A percentile compares a stretch with the other conserved stretches of the same genome.
These are phyloP conservation scores for Dalbergia cultrata DNA, from an alignment of 306 rosid genomes.

Conservation along the genomic window DNA sequence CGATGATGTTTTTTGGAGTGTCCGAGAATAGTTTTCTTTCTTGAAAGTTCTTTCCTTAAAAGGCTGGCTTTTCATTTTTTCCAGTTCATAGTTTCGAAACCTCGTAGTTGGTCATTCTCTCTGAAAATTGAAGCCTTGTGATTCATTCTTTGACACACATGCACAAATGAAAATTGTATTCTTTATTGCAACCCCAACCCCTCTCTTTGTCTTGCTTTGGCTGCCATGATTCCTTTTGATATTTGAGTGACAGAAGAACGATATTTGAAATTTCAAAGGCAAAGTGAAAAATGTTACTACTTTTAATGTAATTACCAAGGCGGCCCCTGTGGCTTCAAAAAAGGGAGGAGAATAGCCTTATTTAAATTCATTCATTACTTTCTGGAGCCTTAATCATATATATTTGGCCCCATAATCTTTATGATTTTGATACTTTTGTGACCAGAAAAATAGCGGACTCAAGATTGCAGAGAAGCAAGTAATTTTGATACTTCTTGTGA, in stretches of 20 bases:
- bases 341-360: slow-evolving; percentile 33
- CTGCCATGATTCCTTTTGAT: slow-evolving; percentile 62
- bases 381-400: slow-evolving; percentile 57
- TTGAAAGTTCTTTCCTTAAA: too few species aligned
- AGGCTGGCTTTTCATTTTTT: too few species aligned
- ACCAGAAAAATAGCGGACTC: too few species aligned
- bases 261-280: slow-evolving; percentile 62
- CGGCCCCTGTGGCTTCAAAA: slow-evolving; percentile 51
- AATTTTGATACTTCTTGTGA: slow-evolving; percentile 20
- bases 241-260: slow-evolving; percentile 48
- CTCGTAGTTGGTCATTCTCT: too few species aligned
- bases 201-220: slow-evolving; percentile 71
- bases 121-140: too few species aligned
- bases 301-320: slow-evolving; percentile 56
- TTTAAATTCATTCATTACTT: slow-evolving; percentile 49
- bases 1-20: too few species aligned
- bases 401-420: slow-evolving; percentile 40
- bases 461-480: slow-evolving; percentile 36
- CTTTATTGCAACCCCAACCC: slow-evolving; percentile 59
- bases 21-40: too few species aligned
- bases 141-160: too few species aligned
- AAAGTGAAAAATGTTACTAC: slow-evolving; percentile 61
- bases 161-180: too few species aligned
- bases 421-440: too few species aligned
- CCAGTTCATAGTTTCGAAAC: too few species aligned